Evolutionary conservation across 805 yeast species (phyloP).

Genomic region (Candida incommunis): DNA sequence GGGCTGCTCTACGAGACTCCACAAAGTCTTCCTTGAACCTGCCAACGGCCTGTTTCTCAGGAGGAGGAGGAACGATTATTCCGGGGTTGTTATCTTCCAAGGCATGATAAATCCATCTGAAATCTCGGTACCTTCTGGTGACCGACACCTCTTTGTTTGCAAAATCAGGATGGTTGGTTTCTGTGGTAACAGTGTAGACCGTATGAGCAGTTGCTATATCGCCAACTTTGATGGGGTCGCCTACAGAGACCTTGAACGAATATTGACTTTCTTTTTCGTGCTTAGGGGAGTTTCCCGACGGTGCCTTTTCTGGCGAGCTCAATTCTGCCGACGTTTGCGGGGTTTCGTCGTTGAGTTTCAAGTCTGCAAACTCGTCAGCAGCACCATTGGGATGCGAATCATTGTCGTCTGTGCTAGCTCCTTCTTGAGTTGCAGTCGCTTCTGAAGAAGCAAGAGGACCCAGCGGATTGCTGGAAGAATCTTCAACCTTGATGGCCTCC

Average conservation of each 20-base stretch:
- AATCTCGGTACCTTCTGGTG: constrained; percentile 78
- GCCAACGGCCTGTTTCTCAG: constrained; percentile 87
- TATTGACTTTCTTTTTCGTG: background rate
- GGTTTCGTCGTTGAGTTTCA: background rate
- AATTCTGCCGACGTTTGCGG: background rate
- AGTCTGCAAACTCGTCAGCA: background rate
- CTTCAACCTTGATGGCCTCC: background rate
- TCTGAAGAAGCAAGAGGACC: background rate
- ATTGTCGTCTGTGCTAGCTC: background rate
- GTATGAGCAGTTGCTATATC: constrained; percentile 82
- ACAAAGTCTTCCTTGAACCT: constrained; percentile 82
- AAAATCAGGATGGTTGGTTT: constrained; percentile 31
- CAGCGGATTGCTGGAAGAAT: background rate
- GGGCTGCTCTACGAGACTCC: constrained; percentile 68
- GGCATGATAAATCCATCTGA: constrained; percentile 88
- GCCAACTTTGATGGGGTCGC: constrained; percentile 86
- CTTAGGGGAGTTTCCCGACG: background rate
- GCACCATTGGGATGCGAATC: background rate
- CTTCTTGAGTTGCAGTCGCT: background rate
- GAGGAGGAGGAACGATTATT: constrained; percentile 84
- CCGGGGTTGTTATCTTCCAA: constrained; percentile 82
- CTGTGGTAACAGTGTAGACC: constrained; percentile 65
- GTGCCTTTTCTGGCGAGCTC: background rate
- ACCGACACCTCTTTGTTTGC: constrained; percentile 38
- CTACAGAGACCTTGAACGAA: constrained; percentile 52